These are phyloP conservation scores for Mycena capillaripes DNA, from an alignment of 768 basidiomycete species.

Conservation along the genomic window DNA sequence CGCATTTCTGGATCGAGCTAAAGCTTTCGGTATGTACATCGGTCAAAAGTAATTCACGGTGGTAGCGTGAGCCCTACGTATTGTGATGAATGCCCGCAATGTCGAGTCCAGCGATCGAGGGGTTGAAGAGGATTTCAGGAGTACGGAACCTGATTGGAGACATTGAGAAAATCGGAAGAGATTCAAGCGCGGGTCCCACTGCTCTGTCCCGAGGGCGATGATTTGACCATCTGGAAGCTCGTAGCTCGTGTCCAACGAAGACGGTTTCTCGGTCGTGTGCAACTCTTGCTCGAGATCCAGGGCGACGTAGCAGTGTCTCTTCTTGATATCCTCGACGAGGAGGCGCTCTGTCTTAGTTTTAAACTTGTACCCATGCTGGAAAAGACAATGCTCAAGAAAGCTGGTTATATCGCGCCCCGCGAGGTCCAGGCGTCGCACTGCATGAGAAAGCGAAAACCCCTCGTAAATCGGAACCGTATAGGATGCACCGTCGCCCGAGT, in stretches of 20 bases:
- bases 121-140: slow-evolving; percentile 82
- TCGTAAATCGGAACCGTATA: slow-evolving; percentile 83
- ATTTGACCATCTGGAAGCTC: slow-evolving; percentile 62
- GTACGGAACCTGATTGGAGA: slow-evolving; percentile 69
- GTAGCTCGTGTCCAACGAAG: slow-evolving; percentile 56
- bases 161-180: not conserved
- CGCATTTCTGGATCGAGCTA: slow-evolving; percentile 74
- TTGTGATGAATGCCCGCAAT: slow-evolving; percentile 53
- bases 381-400: slow-evolving; percentile 63
- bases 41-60: not conserved
- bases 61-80: slow-evolving; percentile 26
- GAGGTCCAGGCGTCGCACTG: slow-evolving; percentile 74
- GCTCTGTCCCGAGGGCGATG: slow-evolving; percentile 81
- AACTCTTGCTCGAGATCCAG: slow-evolving; percentile 31
- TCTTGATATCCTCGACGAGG: slow-evolving; percentile 86
- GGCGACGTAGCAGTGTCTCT: slow-evolving; percentile 56
- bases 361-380: slow-evolving; percentile 79
- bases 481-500: slow-evolving; percentile 53
- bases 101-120: slow-evolving; percentile 74
- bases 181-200: slow-evolving; percentile 37
- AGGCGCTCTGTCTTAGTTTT: slow-evolving; percentile 80
- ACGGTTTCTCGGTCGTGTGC: slow-evolving; percentile 20
- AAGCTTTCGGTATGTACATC: slow-evolving; percentile 45
- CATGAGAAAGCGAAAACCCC: slow-evolving; percentile 77
- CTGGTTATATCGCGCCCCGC: slow-evolving; percentile 78